These are phyloP conservation scores for Monosporascus sp. DNA, from an alignment of 2,329 filamentous ascomycete species.

Conservation along the genomic window DNA sequence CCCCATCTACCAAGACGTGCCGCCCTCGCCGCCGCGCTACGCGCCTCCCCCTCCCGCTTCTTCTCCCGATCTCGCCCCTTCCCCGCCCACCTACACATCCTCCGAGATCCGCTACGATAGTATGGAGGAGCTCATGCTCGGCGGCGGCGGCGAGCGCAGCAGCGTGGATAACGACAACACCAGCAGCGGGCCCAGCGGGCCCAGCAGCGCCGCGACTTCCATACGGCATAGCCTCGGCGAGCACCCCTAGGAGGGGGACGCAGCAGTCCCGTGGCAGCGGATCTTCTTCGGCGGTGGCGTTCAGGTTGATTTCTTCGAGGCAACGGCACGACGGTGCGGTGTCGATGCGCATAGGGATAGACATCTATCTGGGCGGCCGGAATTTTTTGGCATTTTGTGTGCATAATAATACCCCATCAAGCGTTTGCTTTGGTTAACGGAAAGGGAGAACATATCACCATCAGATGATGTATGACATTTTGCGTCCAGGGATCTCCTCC, in stretches of 20 bases:
- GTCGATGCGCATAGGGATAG: no score
- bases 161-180: constrained; percentile 1
- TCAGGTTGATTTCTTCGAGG: no score
- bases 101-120: constrained; percentile 10
- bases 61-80: neutral
- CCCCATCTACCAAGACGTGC: constrained; percentile 90
- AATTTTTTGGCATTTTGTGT: no score
- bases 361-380: no score
- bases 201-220: neutral
- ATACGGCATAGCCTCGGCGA: neutral
- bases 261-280: no score
- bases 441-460: no score
- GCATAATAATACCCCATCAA: no score
- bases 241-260: neutral
- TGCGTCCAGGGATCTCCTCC: no score
- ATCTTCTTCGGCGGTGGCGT: no score
- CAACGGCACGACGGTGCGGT: no score
- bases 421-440: no score
- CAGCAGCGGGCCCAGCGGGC: constrained; percentile 2
- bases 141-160: constrained; percentile 2
- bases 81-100: neutral
- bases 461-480: no score
- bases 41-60: constrained; percentile 8
- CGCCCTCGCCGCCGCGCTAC: constrained; percentile 75
- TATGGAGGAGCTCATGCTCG: constrained; percentile 9